Evolutionary conservation across 2,329 filamentous ascomycete genomes (phyloP), one percentile per base, ranked within the genome.

Genomic region (Trichoderma arundinaceum): DNA sequence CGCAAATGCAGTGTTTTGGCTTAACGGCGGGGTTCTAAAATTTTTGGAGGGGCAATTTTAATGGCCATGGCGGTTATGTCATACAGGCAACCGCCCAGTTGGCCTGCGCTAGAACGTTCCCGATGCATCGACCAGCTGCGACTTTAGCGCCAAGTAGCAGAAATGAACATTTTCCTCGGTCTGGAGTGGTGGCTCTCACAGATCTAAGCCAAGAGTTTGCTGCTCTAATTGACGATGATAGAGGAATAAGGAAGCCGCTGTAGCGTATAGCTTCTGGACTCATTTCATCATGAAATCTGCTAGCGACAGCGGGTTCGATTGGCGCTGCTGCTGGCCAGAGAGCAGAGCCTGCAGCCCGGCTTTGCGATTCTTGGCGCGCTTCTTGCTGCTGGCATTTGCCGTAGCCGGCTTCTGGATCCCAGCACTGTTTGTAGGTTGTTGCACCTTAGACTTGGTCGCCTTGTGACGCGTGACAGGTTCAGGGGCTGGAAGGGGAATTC

Each of bases 281-380:
- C 57, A 77, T 66, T 76, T 76, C 64, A 78, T 78, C 80, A 84
- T 82, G 68, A 87, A 87, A 72, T 86, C 83, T 35, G 83, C 78
- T n/a, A 88, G 79, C 67, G 82, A 86, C 35, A 88, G 74, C 71
- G 79, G 66, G 46, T 72, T 78, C 12, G 79, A 71, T 4, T 78
- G 71, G 71, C 79, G 80, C 59, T 80, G 80, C 71, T 79, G 80
- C 69, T 86, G 84, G 54, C 82, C 74, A 4, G 77, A 82, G n/a
- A 91, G 78, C 46, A 91, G 74, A 58, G 88, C 87, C 73, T 89
- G 86, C n/a, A 91, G 78, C 1, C 86, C 87, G 39, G 86, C 84
- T 75, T 90, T 91, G 67, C 87, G 81, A 67, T 79, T 84, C 77
- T 88, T 90, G 38, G 88, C 85, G 57, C 87, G 81, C 77, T 89